phyloP scores from a whole-genome alignment of 2,329 filamentous ascomycete species.

The Xylaria arbuscula region DNA sequence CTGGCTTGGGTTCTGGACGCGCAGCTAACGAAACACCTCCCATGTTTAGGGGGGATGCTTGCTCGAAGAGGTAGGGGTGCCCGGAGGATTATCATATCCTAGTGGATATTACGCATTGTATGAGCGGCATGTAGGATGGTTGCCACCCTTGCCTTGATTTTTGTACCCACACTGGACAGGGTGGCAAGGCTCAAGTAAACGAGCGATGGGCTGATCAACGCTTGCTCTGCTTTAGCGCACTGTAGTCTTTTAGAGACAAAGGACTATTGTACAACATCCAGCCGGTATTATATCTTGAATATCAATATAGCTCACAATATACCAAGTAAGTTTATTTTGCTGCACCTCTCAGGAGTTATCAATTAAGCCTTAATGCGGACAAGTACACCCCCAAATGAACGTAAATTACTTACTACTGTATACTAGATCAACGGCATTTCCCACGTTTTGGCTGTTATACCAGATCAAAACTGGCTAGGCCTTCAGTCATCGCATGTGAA shows the following conservation, averaged over 20 bases:
- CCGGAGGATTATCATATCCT: constrained; percentile 29
- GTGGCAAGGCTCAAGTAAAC: constrained; percentile 32
- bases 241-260: constrained; percentile 4
- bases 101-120: neutral
- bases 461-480: constrained; percentile 20
- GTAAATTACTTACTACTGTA: constrained; percentile 2
- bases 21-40: constrained; percentile 37
- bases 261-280: neutral
- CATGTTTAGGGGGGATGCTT: constrained; percentile 12
- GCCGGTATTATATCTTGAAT: constrained; percentile 13
- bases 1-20: constrained; percentile 27
- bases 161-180: constrained; percentile 27
- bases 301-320: constrained; percentile 33
- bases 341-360: constrained; percentile 28
- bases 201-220: constrained; percentile 25
- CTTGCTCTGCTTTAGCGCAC: constrained; percentile 23
- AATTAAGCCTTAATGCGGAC: constrained; percentile 20
- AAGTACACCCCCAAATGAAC: constrained; percentile 29
- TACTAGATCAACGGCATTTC: neutral
- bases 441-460: constrained; percentile 16
- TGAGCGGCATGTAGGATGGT: neutral
- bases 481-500: constrained; percentile 8
- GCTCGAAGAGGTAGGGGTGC: constrained; percentile 31
- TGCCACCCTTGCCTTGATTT: constrained; percentile 27
- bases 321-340: constrained; percentile 5